Evolutionary conservation across 495 filamentous ascomycete species (phyloP).

Genomic region (Penicillium waksmanii): DNA sequence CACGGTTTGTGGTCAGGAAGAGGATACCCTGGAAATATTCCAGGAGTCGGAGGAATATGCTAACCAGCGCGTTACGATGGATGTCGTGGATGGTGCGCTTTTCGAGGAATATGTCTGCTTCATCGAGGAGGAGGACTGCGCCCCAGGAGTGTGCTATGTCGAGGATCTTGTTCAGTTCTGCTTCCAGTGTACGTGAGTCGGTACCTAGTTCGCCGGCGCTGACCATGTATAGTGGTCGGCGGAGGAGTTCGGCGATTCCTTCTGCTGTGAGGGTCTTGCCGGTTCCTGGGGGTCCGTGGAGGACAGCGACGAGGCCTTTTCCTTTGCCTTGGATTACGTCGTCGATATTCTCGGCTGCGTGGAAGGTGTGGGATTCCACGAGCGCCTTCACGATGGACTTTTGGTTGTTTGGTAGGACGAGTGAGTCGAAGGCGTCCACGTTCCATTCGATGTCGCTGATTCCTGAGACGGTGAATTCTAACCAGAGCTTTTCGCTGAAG

Average conservation of each 20-base stretch:
- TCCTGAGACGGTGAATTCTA: conserved; percentile 84
- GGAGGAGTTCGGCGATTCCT: conserved; percentile 80
- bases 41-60: conserved; percentile 70
- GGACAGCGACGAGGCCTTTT: conserved; percentile 72
- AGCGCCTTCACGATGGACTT: conserved; percentile 82
- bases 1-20: conserved; percentile 81
- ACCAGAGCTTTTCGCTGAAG: conserved; percentile 88
- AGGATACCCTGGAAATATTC: conserved; percentile 81
- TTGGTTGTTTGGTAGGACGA: conserved; percentile 74
- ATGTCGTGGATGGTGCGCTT: conserved; percentile 71
- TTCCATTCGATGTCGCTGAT: conserved; percentile 85
- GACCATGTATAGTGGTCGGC: conserved; percentile 84
- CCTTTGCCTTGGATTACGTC: conserved; percentile 82
- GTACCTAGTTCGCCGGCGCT: conserved; percentile 82
- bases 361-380: conserved; percentile 80
- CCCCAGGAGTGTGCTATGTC: conserved; percentile 90
- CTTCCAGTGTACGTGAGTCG: conserved; percentile 74
- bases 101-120: conserved; percentile 81
- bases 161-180: conserved; percentile 80
- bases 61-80: conserved; percentile 76
- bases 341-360: conserved; percentile 80
- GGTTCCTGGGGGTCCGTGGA: conserved; percentile 83
- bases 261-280: conserved; percentile 92
- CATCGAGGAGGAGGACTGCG: conserved; percentile 75
- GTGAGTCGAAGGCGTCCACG: conserved; percentile 74